Evolutionary conservation across 225 moss, liverwort and hornwort genomes (phyloP).

Genomic region (Physcomitrium patens): DNA sequence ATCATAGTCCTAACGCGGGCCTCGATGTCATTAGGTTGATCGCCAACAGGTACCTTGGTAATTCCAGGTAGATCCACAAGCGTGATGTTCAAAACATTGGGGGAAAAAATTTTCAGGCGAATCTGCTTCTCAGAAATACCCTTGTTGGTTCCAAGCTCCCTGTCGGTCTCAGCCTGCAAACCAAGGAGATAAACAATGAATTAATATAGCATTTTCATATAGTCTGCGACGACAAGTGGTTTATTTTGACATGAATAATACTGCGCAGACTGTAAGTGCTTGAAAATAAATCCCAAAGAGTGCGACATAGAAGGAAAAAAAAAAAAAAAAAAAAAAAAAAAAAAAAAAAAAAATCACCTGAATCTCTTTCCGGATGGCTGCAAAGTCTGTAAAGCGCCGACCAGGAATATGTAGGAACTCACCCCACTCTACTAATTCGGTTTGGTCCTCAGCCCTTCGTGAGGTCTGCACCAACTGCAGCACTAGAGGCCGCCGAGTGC

Average conservation of each 20-base stretch:
- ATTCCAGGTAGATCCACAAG: slow-evolving; percentile 98
- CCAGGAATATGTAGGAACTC: slow-evolving; percentile 98
- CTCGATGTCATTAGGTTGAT: slow-evolving; percentile 97
- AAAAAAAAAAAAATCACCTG: slow-evolving; percentile 59
- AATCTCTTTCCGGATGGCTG: slow-evolving; percentile 90
- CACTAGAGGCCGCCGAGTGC: slow-evolving; percentile 93
- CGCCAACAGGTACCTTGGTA: slow-evolving; percentile 98
- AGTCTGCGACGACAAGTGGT: slow-evolving; percentile 11
- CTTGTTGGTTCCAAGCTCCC: slow-evolving; percentile 94
- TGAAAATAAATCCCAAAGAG: slow-evolving; percentile 9
- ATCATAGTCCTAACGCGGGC: slow-evolving; percentile 99
- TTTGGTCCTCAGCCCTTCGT: slow-evolving; percentile 85
- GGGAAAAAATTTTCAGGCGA: slow-evolving; percentile 94
- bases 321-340: too few relatives aligned
- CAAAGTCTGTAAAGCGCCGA: slow-evolving; percentile 91
- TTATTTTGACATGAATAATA: neutral
- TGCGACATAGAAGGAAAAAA: neutral
- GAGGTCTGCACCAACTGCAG: slow-evolving; percentile 96
- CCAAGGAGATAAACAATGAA: slow-evolving; percentile 21
- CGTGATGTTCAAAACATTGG: slow-evolving; percentile 95
- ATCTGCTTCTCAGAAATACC: slow-evolving; percentile 99
- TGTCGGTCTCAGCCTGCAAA: slow-evolving; percentile 91
- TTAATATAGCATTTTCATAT: neutral
- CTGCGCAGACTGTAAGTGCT: neutral
- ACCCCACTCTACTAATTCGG: slow-evolving; percentile 97